phyloP scores from a whole-genome alignment of 129 eudicot species.

The Centella asiatica region DNA sequence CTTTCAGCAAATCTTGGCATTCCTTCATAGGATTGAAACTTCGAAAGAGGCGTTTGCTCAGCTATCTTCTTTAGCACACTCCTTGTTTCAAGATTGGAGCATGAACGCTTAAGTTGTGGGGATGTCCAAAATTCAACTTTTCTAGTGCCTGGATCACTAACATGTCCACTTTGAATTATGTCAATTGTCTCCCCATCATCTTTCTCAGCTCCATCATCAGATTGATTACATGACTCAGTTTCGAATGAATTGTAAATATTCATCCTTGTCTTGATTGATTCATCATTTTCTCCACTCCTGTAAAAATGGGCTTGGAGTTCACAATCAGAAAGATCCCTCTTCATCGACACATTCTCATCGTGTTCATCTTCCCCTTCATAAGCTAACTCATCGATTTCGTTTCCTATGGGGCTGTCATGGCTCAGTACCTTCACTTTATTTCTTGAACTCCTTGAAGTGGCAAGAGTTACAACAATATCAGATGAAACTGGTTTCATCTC shows the following conservation, averaged over 20 bases:
- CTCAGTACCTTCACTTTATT: slow-evolving; percentile 48
- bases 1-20: slow-evolving; percentile 42
- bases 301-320: slow-evolving; percentile 14
- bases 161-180: slow-evolving; percentile 36
- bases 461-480: slow-evolving; percentile 43
- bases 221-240: slow-evolving; percentile 17
- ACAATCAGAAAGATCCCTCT: slow-evolving; percentile 27
- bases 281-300: slow-evolving; percentile 25
- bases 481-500: slow-evolving; percentile 39
- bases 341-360: slow-evolving; percentile 29
- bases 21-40: slow-evolving; percentile 57
- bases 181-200: slow-evolving; percentile 16
- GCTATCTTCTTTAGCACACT: slow-evolving; percentile 24
- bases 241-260: slow-evolving; percentile 17
- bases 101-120: slow-evolving; percentile 61
- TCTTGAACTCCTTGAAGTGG: slow-evolving; percentile 32
- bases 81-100: slow-evolving; percentile 60
- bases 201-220: slow-evolving; percentile 7
- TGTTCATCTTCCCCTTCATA: slow-evolving; percentile 75
- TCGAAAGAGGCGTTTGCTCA: slow-evolving; percentile 20
- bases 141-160: slow-evolving; percentile 65
- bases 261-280: background rate
- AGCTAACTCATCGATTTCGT: slow-evolving; percentile 35
- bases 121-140: slow-evolving; percentile 44
- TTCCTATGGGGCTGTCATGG: slow-evolving; percentile 39